These are phyloP conservation scores for Oligophagozyma castellii DNA, from an alignment of 1,139 yeast genomes.

Conservation along the genomic window DNA sequence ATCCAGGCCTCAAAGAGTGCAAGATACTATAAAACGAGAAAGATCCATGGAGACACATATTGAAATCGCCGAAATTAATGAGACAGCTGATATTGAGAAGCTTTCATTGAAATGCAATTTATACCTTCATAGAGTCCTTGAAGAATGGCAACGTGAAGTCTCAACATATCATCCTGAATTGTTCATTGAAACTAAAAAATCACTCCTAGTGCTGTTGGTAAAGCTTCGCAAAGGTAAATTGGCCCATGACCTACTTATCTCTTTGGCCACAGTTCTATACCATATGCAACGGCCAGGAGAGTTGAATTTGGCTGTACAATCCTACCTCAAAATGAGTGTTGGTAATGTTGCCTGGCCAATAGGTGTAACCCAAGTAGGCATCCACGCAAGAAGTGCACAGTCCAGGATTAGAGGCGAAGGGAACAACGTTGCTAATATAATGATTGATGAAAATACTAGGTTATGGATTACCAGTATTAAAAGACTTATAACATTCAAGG, in stretches of 20 bases:
- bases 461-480: conserved; percentile 68
- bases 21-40: conserved; percentile 1
- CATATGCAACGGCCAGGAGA: conserved; percentile 40
- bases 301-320: conserved; percentile 46
- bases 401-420: conserved; percentile 26
- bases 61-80: no score
- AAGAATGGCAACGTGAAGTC: conserved; percentile 30
- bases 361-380: conserved; percentile 69
- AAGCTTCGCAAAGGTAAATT: conserved; percentile 39
- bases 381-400: conserved; percentile 59
- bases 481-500: conserved; percentile 48
- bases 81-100: no score
- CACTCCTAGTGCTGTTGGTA: conserved; percentile 47
- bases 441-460: conserved; percentile 65
- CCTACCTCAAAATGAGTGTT: conserved; percentile 63
- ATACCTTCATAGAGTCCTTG: conserved; percentile 34
- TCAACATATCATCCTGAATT: conserved; percentile 11
- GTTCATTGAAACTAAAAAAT: conserved; percentile 41
- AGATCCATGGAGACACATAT: no score
- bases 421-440: conserved; percentile 45
- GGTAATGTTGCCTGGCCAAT: conserved; percentile 93
- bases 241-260: conserved; percentile 33
- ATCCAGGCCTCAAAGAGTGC: conserved; percentile 19
- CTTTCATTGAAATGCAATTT: conserved; percentile 34
- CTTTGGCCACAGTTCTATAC: conserved; percentile 46